phyloP scores from a whole-genome alignment of 768 basidiomycete genomes.

The Podaxis sp. region DNA sequence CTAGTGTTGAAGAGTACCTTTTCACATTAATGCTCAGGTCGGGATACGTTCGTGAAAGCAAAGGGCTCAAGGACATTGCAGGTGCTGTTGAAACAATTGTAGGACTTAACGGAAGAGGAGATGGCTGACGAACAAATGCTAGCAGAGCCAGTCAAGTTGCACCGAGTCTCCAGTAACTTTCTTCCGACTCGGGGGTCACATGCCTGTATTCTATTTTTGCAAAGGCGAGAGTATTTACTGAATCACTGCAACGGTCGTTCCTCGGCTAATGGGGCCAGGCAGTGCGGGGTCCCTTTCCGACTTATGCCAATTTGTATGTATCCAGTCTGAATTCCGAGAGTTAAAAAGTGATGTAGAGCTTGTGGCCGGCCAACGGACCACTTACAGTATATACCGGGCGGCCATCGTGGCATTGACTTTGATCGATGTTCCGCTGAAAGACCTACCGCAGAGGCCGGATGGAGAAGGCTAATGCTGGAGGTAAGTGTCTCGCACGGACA shows the following conservation, averaged over 20 bases:
- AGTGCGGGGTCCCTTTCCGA: neutral
- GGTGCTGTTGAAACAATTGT: constrained; percentile 46
- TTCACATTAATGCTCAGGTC: constrained; percentile 32
- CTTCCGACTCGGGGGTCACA: too few relatives aligned
- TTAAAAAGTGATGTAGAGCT: neutral
- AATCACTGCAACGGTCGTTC: too few relatives aligned
- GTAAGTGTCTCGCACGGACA: too few relatives aligned
- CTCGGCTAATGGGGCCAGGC: neutral
- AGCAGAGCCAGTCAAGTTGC: constrained; percentile 19
- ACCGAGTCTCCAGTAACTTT: neutral
- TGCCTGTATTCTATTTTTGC: too few relatives aligned
- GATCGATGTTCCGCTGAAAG: constrained; percentile 12
- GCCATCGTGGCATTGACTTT: neutral
- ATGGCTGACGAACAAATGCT: constrained; percentile 29
- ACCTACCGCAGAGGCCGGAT: constrained; percentile 10
- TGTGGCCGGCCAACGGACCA: neutral
- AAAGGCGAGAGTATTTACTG: too few relatives aligned
- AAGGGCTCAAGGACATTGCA: constrained; percentile 31
- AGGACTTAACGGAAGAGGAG: constrained; percentile 36
- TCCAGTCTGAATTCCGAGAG: neutral
- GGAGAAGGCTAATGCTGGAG: neutral
- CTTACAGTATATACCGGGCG: neutral
- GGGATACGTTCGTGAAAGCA: constrained; percentile 20
- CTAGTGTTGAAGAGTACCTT: constrained; percentile 32
- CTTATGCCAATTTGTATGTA: neutral